Conservation (phyloP, 441 rosid species). For the Arabidopsis hybrid region DNA sequence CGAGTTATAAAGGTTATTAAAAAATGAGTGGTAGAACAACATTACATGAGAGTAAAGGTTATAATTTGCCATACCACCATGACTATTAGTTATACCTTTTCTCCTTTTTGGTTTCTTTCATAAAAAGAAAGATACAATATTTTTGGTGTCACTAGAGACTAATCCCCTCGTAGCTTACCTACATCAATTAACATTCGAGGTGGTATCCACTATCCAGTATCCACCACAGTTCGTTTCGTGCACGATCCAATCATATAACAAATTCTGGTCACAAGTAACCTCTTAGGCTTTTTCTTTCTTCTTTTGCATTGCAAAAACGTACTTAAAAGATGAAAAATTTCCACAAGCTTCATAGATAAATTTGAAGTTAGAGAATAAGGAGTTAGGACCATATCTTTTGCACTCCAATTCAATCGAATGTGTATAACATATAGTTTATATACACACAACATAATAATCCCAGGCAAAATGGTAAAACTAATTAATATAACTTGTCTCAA, state of each 20-base stretch:
- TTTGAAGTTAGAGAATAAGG: not conserved
- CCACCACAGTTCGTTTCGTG: not conserved
- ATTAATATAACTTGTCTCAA: slow-evolving; percentile 19
- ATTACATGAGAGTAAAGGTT: not conserved
- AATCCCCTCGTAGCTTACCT: not conserved
- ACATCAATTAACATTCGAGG: not conserved
- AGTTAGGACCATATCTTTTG: no score
- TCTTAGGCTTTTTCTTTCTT: not conserved
- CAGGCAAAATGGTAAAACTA: slow-evolving; percentile 28
- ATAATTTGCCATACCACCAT: not conserved
- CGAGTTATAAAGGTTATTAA: not conserved
- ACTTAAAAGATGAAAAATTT: not conserved
- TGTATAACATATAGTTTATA: slow-evolving; percentile 6
- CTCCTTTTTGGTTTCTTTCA: slow-evolving; percentile 4
- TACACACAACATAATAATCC: slow-evolving; percentile 5
- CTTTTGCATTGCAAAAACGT: not conserved
- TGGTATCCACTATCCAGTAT: not conserved
- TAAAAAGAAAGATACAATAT: not conserved
- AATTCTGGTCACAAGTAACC: not conserved
- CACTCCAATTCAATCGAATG: not conserved
- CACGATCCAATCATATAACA: not conserved
- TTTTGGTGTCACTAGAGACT: not conserved
- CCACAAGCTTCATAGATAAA: not conserved
- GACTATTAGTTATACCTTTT: not conserved
- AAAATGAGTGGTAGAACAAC: not conserved